Percentiles rank a stretch among this genome's conserved stretches.
phyloP scores from a whole-genome alignment of 2,329 filamentous ascomycete species.

The Aspergillus fischeri region DNA sequence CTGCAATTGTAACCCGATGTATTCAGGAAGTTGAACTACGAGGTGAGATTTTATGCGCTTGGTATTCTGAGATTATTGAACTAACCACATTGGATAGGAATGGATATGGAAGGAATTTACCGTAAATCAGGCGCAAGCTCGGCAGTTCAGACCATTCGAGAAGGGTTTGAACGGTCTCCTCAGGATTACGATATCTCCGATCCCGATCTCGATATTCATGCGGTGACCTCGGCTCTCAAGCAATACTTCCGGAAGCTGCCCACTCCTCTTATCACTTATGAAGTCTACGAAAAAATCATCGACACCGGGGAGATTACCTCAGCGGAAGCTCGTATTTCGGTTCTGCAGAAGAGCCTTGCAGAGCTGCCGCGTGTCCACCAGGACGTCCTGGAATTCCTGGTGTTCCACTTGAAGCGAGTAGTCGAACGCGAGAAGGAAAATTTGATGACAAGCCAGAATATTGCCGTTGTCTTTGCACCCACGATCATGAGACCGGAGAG shows the following conservation, averaged over 20 bases:
- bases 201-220: conserved; percentile 88
- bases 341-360: conserved; percentile 69
- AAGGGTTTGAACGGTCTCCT: conserved; percentile 79
- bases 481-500: conserved; percentile 93
- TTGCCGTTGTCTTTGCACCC: conserved; percentile 94
- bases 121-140: conserved; percentile 92
- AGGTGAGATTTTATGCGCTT: conserved; percentile 47
- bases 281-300: conserved; percentile 84
- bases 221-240: conserved; percentile 91
- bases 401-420: conserved; percentile 88
- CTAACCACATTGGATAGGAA: conserved; percentile 44
- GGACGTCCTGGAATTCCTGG: conserved; percentile 86
- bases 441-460: conserved; percentile 92
- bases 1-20: conserved; percentile 84
- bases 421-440: conserved; percentile 80
- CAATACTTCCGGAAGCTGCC: conserved; percentile 96
- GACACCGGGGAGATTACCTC: conserved; percentile 63
- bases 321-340: conserved; percentile 62
- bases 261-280: conserved; percentile 82
- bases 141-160: conserved; percentile 83
- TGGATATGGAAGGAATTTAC: conserved; percentile 97
- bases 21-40: conserved; percentile 94
- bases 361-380: conserved; percentile 78
- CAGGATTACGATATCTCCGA: conserved; percentile 86
- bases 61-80: not conserved